Evolutionary conservation across 2,329 filamentous ascomycete genomes (phyloP).

Genomic region (Onygenales sp.): DNA sequence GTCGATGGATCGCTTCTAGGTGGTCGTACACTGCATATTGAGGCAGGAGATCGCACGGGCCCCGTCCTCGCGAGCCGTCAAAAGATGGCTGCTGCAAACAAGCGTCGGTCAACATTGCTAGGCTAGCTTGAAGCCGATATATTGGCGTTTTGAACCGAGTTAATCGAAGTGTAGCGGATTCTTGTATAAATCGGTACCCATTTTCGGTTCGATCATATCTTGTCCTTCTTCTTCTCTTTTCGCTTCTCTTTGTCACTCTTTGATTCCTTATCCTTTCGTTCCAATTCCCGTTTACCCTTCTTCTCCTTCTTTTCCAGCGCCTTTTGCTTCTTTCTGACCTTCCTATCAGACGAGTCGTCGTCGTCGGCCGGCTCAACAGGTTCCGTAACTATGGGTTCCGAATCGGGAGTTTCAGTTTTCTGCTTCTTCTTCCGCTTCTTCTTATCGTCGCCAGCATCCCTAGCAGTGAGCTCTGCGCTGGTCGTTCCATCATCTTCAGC

Average conservation of each 20-base stretch:
- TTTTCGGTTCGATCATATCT: too few species aligned
- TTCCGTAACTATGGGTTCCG: conserved; percentile 8
- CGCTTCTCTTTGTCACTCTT: conserved; percentile 38
- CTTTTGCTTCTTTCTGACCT: conserved; percentile 22
- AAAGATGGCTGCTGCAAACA: too few species aligned
- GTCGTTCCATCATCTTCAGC: not conserved
- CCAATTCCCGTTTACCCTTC: conserved; percentile 18
- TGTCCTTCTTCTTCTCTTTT: conserved; percentile 18
- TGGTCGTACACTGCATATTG: too few species aligned
- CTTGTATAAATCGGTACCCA: too few species aligned
- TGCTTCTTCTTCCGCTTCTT: conserved; percentile 8
- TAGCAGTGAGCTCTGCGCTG: not conserved
- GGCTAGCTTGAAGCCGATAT: too few species aligned
- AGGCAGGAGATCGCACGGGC: too few species aligned
- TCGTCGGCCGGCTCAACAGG: conserved; percentile 6
- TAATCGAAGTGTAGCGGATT: too few species aligned
- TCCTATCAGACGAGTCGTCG: conserved; percentile 10
- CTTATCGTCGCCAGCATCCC: conserved; percentile 4
- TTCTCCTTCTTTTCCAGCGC: conserved; percentile 18
- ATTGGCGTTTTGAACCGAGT: too few species aligned
- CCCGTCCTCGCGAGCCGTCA: too few species aligned
- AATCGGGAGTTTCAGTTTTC: conserved; percentile 3
- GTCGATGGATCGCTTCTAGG: too few species aligned
- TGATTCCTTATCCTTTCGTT: conserved; percentile 31
- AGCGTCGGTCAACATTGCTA: too few species aligned